Evolutionary conservation across 257 asterid species (phyloP), one percentile per base, ranked within the genome.

Genomic region (Solanum chilense): DNA sequence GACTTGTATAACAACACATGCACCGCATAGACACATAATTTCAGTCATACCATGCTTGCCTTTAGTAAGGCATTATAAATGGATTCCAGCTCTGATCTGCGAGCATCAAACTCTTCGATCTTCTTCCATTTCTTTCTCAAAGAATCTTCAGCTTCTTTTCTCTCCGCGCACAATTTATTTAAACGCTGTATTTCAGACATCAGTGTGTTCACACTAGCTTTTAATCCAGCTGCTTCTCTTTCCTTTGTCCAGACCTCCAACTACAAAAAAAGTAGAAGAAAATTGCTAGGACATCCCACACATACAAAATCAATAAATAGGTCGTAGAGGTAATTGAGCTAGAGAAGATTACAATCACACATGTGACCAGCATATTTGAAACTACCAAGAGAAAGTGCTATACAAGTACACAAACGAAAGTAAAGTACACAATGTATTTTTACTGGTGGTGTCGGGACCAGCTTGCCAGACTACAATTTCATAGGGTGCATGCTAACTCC

Each of bases 181-280:
- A 97, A 91, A 52, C 99, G 98, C 84, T 92, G 93, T 86, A 96
- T 94, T 92, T 97, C 99, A n/a, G 96, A 92, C 92, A 89, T 88
- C 90, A 97, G 90, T 33, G 97, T 97, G 90, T 88, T 95, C 90
- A 97, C 88, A 90, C 99, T 92, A 87, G 98, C 98, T 90, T 92
- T 94, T 87, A 96, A 89, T 70, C 99, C 99, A 88, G 98, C 93
- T 87, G 96, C 98, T 90, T 97, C 99, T 89, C 99, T 93, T 91
- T 97, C 99, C 93, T 96, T 97, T 83, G 97, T 90, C 99, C 99
- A 97, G 90, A 96, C 98, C 91, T 97, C 99, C 88, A 97, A 88
- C 99, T 97, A 89, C 89, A 86, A 89, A 87, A 89, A 87, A 80
- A 27, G 86, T 52, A 86, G 86, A 88, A 90, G 85, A 52, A 47